Base-by-base conservation (phyloP, 1,284 basidiomycete species). In the Waitea zeae region DNA sequence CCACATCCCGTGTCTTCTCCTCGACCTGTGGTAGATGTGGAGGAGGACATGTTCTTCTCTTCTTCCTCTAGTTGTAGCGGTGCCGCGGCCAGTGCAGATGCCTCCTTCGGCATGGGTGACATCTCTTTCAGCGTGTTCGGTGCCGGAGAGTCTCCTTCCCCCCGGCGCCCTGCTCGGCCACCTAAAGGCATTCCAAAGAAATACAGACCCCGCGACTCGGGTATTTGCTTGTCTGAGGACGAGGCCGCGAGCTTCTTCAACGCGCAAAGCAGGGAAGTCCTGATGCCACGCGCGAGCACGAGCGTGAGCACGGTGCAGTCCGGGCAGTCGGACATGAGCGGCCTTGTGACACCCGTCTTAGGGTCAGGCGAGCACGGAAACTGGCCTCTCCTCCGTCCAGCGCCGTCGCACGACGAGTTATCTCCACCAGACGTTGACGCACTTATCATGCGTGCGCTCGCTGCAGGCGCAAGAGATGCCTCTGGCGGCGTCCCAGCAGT, bases 381-480 rank as follows among this genome's bases (percentile, higher is more conserved):
- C 12, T 84, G 81, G 80, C 78, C 79, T 1, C 51, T 49, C 5
- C 42, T 61, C 13, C 50, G 62, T 20, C 56, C 62, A 27, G 46
- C 66, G 15, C 55, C 52, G 29, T 45, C 46, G 30, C 55, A 56
- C 3, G 53, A 58, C 24, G 62, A 64, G 39, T 24, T 41, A 42
- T 32, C 22, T 31, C 12, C 41, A 46, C 43, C 38, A 42, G 38
- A 34, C 36, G 61, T 77, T 1, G 75, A 83, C 36, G 66, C 64
- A 5, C 81, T 81, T 49, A 81, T 84, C 41, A 55, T 74, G 42
- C 68, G 69, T 20, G 74, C 72, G 1, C 64, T 84, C n/a, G 66
- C 67, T 1, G 62, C 66, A 1, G 66, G 66, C 9, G 57, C 64
- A 3, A 63, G 70, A 43, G 58, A 9, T 17, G 17, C 12, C 17